Evolutionary conservation across 2,329 filamentous ascomycete genomes (phyloP), one percentile per base, ranked within the genome.

Genomic region (Grosmannia serpens): DNA sequence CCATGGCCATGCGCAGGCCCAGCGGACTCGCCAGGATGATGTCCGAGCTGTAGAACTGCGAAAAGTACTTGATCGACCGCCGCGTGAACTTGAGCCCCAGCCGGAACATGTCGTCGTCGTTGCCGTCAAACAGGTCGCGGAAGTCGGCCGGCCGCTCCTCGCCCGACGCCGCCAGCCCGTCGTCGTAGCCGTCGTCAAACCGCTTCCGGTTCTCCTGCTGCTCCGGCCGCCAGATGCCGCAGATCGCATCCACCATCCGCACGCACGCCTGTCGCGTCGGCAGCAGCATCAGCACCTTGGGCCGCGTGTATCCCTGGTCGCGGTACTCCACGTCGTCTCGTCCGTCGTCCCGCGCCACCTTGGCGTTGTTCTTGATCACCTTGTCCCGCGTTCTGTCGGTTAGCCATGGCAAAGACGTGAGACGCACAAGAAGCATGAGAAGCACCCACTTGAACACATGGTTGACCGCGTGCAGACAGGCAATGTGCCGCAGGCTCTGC

Each of bases 61-160:
- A 82, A 74, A 95, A 99, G 70, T 88, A 94, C 70, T 96, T 97
- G 68, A 97, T 79, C 0, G 91, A 95, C 73, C 96, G 97, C 61
- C 94, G 84, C 0, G 94, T 97, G 70, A 99, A 95, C 72, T 97
- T 99, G 68, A 99, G 73, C n/a, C 92, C 94, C 2, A 97, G 77
- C 3, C 92, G 85, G 74, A 97, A 99, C 82, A 95, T 94, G 73
- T 99, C 94, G 69, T 97, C 94, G 69, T 96, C 90, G 69, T 96
- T 97, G 60, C 94, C 94, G 61, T 86, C 86, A 67, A 99, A 99
- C 0, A 97, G 79, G 59, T 95, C 88, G 27, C 82, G 79, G 72
- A 95, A 97, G 70, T 97, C 94, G 3, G 86, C 86, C 0, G 94
- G 87, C 67, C 90, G 89, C 67, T 88, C 84, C 20, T 51, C 60